A percentile compares a stretch with the other conserved stretches of the same genome.
phyloP scores from a whole-genome alignment of 768 basidiomycete genomes.

The Lactarius pseudohatsudake region DNA sequence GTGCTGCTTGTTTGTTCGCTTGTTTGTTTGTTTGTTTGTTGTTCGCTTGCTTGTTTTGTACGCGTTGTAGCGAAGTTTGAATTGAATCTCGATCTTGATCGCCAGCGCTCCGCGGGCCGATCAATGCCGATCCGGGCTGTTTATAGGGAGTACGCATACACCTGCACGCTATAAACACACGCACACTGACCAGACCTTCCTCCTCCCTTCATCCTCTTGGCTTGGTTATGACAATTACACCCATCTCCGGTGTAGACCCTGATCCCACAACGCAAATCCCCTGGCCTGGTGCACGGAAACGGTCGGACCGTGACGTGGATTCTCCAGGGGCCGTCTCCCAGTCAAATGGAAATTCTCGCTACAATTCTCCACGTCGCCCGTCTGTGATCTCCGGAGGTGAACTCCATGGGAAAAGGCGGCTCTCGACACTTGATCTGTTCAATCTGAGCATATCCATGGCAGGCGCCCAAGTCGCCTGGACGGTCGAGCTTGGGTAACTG shows the following conservation, averaged over 20 bases:
- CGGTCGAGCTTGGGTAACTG: constrained; percentile 86
- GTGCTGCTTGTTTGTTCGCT: constrained; percentile 15
- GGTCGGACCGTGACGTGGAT: constrained; percentile 32
- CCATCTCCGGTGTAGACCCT: constrained; percentile 53
- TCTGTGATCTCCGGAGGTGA: constrained; percentile 28
- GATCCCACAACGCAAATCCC: constrained; percentile 80
- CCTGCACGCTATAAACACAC: not conserved
- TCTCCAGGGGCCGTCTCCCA: not conserved
- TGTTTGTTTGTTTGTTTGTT: constrained; percentile 5
- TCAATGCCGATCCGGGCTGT: not conserved
- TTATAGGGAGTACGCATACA: not conserved
- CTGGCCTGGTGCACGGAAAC: constrained; percentile 51
- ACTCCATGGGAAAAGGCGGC: constrained; percentile 38
- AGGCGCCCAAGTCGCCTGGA: constrained; percentile 95
- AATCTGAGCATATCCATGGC: constrained; percentile 90
- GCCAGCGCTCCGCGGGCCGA: constrained; percentile 2
- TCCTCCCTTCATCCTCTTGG: constrained; percentile 8
- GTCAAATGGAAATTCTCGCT: not conserved
- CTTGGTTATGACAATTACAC: constrained; percentile 57
- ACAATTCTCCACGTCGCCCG: constrained; percentile 8
- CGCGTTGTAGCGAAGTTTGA: constrained; percentile 2
- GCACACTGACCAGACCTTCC: not conserved
- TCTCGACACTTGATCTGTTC: constrained; percentile 50
- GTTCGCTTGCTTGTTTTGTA: constrained; percentile 7
- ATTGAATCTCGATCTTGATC: not conserved